These are phyloP conservation scores for Lactarius deliciosus DNA, from an alignment of 768 basidiomycete genomes.

Conservation along the genomic window DNA sequence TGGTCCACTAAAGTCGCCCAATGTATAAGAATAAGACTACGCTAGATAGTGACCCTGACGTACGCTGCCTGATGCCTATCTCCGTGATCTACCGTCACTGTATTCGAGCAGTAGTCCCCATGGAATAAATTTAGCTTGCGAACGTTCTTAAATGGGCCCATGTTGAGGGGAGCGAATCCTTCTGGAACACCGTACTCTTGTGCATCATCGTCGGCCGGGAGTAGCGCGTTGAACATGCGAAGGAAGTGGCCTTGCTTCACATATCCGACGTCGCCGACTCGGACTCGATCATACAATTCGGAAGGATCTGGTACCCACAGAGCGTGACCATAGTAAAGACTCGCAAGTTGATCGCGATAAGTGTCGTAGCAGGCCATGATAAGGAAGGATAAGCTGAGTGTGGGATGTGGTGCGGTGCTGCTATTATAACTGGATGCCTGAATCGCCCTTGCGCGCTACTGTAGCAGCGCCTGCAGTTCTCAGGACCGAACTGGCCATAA, in stretches of 20 bases:
- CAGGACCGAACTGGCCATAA: neutral
- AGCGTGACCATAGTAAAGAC: conserved; percentile 1
- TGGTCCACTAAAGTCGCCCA: conserved; percentile 3
- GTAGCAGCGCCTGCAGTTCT: neutral
- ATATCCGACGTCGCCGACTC: conserved; percentile 30
- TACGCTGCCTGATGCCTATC: conserved; percentile 13
- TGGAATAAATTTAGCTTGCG: conserved; percentile 1
- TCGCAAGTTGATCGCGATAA: neutral
- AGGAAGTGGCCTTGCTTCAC: conserved; percentile 27
- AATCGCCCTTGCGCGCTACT: neutral
- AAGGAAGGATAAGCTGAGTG: neutral
- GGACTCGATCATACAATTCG: conserved; percentile 27
- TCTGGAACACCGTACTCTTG: conserved; percentile 13
- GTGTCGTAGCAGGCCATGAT: neutral
- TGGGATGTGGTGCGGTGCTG: neutral
- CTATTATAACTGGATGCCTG: neutral
- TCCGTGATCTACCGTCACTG: conserved; percentile 3
- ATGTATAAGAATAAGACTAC: neutral
- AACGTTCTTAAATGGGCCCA: conserved; percentile 18
- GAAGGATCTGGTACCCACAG: conserved; percentile 29
- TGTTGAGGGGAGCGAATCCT: conserved; percentile 14
- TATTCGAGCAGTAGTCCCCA: conserved; percentile 15
- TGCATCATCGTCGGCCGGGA: conserved; percentile 12
- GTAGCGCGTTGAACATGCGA: conserved; percentile 29
- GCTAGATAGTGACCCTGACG: neutral